Evolutionary conservation across 345 rosid species (phyloP), one percentile per base, ranked within the genome.

Genomic region (Durio zibethinus): DNA sequence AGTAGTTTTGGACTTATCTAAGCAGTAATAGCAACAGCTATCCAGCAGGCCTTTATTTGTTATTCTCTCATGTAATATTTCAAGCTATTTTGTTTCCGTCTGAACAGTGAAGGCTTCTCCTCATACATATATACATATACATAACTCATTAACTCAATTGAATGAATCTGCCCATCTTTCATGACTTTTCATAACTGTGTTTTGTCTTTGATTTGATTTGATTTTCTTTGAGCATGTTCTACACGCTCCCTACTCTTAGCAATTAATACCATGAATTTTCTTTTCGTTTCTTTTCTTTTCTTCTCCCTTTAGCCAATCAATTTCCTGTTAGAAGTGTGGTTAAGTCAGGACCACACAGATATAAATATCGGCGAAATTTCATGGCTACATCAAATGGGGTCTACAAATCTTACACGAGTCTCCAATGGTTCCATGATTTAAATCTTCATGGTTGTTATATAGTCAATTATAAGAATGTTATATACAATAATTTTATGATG

Each of bases 81-180:
- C 7, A 36, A 5, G 47, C 10, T 14, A 18, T 68, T 14, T 68
- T 43, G 10, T 42, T 12, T 42, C 4, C 23, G 2, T 64, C 18
- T 23, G 7, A 29, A 29, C 38, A 50, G 45, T 38, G 81, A 74
- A 60, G 50, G 82, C 69, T 35, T 45, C 47, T 72, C 42, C 12
- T 21, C n/a, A 29, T 33, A 12, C 21, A 10, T 43, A 11, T 2
- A 2, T 43, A 43, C 11, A 43, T 5, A 7, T 40, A 4, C 40
- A 0, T 25, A 60, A 54, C 35, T 10, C 18, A 10, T 61, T 47
- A 57, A 73, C 76, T 77, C 61, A 11, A 43, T 60, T 80, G 72
- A 80, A 80, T 76, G 77, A 77, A 79, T 20, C 74, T 75, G 75
- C 78, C 81, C 75, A 65, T 71, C 77, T 81, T 76, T 73, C 35